Evolutionary conservation across 345 rosid species (phyloP), one percentile per base, ranked within the genome.

Genomic region (Eutrema japonicum): DNA sequence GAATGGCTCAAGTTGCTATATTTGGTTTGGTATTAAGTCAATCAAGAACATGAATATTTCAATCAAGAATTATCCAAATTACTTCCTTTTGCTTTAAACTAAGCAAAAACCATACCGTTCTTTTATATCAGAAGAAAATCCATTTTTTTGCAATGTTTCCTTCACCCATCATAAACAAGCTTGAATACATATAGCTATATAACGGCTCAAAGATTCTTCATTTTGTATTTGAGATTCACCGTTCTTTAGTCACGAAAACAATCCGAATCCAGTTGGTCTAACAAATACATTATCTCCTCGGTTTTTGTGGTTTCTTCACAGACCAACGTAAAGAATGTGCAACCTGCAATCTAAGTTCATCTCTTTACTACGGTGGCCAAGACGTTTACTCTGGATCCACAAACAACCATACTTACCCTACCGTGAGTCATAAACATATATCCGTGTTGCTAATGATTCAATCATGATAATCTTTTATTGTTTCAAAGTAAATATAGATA

Each of bases 361-460:
- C 97, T 14, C 81, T 89, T 62, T 89, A 90, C 88, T 89, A 90
- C 41, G 96, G 98, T 66, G 98, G 96, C 27, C 98, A 81, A 84
- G 96, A 90, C 52, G 79, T 83, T 54, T 89, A 84, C 66, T 82
- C 86, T 52, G 77, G 49, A 42, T 52, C 85, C 57, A 70, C 87
- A 3, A 83, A 46, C 48, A 73, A 40, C 58, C 80, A 77, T 45
- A 76, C 87, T 49, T 76, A 87, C 74, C 82, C 85, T 40, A 48
- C 53, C 6, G 97, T 90, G 76, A 87, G 90, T 83, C 66, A 46
- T 71, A 68, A 51, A 33, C 57, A 54, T 48, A 55, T 57, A 37
- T 72, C 13, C 10, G 2, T 29, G n/a, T 16, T 63, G 12, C 42
- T 40, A 30, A 18, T 51, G 26, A 61, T 32, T 51, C 36, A 10